phyloP scores from a whole-genome alignment of 495 filamentous ascomycete genomes.

The Penicillium coffeae region DNA sequence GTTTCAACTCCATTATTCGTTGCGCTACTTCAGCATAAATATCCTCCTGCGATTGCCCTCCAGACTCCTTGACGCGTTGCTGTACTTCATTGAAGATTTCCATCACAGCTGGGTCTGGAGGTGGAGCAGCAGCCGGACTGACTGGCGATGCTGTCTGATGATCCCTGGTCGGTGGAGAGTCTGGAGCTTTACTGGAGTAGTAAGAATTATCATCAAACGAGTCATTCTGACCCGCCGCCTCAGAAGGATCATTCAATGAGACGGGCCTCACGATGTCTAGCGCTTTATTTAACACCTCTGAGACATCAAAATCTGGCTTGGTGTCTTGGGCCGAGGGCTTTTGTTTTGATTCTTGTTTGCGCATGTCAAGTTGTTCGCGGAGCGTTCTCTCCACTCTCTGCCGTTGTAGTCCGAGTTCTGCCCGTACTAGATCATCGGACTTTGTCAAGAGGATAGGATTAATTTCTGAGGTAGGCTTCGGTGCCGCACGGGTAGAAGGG shows the following conservation, averaged over 20 bases:
- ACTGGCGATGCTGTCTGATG: constrained; percentile 30
- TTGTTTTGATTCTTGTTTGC: constrained; percentile 51
- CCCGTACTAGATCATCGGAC: constrained; percentile 76
- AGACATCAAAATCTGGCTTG: constrained; percentile 68
- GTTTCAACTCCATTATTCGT: constrained; percentile 46
- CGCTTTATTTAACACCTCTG: constrained; percentile 68
- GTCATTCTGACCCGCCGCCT: constrained; percentile 50
- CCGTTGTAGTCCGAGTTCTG: constrained; percentile 76
- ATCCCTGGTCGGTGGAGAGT: constrained; percentile 37
- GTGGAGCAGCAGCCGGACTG: constrained; percentile 9
- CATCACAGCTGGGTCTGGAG: neutral
- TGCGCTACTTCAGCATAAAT: constrained; percentile 23
- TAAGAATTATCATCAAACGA: constrained; percentile 92
- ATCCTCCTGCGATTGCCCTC: constrained; percentile 19
- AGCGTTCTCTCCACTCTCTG: constrained; percentile 74
- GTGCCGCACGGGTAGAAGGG: constrained; percentile 33
- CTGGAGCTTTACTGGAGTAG: constrained; percentile 76
- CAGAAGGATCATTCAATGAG: constrained; percentile 48
- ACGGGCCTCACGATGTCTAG: constrained; percentile 66
- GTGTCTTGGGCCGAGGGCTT: constrained; percentile 55
- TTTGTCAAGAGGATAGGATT: constrained; percentile 80
- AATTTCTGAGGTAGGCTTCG: constrained; percentile 50
- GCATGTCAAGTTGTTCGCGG: constrained; percentile 69
- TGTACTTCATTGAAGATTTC: neutral
- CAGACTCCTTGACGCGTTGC: neutral